Evolutionary conservation across 257 asterid species (phyloP).

Genomic region (Lycium barbarum): DNA sequence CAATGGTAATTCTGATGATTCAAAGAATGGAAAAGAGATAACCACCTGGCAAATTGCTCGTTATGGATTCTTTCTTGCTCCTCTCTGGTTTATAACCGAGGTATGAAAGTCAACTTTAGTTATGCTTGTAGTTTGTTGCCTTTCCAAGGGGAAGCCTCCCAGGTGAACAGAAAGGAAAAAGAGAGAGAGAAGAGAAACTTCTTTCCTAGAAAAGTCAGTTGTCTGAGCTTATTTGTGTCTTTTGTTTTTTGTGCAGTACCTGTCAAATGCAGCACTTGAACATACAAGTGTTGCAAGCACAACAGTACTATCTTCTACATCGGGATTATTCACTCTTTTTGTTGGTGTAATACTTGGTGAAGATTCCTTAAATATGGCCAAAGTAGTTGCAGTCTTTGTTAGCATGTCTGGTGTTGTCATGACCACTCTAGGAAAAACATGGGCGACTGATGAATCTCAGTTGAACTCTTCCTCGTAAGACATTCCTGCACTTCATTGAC

Average conservation of each 20-base stretch:
- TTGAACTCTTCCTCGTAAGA: conserved; percentile 70
- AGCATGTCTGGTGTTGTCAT: conserved; percentile 92
- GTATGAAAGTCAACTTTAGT: conserved; percentile 41
- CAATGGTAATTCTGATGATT: conserved; percentile 46
- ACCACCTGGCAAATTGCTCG: conserved; percentile 84
- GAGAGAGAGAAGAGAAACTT: background rate
- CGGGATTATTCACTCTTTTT: conserved; percentile 95
- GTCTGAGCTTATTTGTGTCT: conserved; percentile 17
- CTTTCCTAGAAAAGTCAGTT: conserved; percentile 1
- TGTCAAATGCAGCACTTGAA: conserved; percentile 96
- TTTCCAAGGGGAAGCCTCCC: background rate
- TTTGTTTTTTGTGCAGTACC: conserved; percentile 62
- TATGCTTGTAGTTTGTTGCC: conserved; percentile 27
- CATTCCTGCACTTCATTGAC: conserved; percentile 29
- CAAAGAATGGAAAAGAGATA: conserved; percentile 56
- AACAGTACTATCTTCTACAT: conserved; percentile 93
- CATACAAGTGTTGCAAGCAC: conserved; percentile 99
- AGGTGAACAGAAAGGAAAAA: background rate
- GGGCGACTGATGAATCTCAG: conserved; percentile 90
- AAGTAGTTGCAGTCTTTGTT: conserved; percentile 87
- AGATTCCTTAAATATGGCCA: conserved; percentile 78
- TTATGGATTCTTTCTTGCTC: conserved; percentile 90
- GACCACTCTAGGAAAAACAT: conserved; percentile 96
- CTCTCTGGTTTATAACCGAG: conserved; percentile 98
- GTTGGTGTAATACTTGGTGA: conserved; percentile 91